Base-by-base conservation (phyloP, 768 basidiomycete species). In the Phallus indusiatus region DNA sequence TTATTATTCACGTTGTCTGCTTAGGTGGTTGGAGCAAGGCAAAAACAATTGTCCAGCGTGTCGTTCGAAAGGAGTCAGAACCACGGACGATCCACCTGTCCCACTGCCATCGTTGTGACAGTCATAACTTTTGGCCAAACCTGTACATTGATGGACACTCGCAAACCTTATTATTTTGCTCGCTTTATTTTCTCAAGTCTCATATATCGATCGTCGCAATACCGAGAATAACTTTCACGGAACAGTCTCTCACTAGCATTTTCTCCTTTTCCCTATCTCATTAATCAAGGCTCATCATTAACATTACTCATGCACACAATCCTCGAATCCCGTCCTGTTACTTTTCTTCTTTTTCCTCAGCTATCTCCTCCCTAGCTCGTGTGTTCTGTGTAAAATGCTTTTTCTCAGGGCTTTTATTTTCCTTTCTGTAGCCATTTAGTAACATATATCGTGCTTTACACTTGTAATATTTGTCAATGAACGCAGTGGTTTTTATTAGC, bases 41-140 rank as follows among this genome's bases (percentile, higher is more conserved):
- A 78, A 84, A 59, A 96, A 96, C 66, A 91, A 90, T 60, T 96
- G 94, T 69, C 94, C 94, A 35, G 90, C 90, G 7, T 96, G 94
- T 73, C 85, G 94, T n/a, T 60, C 72, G 4, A 70, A 72, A 56
- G 73, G 59, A 18, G 59, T 60, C 21, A 48, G 17, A 37, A 59
- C 57, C 36, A 35, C 20, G 10, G 49, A 59, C 37, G 57, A 59
- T 20, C 34, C 16, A 51, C 57, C 34, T 14, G 42, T n/a, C n/a
- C 42, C 42, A 11, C n/a, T 28, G 21, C 18, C 56, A 22, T 22
- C 42, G 28, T 11, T 42, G 42, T 42, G 14, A 14, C 42, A 42
- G 12, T 28, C 42, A 42, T 42, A 42, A 42, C 9, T n/a, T 14
- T 37, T 37, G 8, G 42, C 42, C 12, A n/a, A 42, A n/a, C n/a